Evolutionary conservation across 148 eudicot species (phyloP).

Genomic region (Silene latifolia): DNA sequence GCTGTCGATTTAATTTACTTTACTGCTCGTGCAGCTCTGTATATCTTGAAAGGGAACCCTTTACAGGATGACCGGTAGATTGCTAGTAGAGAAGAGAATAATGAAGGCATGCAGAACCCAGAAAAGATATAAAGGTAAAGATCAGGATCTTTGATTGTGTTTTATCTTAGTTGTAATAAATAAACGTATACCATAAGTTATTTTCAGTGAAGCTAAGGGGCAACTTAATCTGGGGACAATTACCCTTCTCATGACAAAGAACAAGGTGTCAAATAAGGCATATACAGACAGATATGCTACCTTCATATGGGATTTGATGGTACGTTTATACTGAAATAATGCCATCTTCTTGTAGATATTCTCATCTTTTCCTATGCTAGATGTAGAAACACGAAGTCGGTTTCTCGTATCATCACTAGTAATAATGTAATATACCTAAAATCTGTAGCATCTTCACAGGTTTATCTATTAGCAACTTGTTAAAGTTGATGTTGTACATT

Average conservation of each 20-base stretch:
- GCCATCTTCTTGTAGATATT: constrained; percentile 19
- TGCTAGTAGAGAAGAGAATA: neutral
- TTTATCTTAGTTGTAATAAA: constrained; percentile 4
- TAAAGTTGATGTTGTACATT: constrained; percentile 16
- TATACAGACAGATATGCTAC: constrained; percentile 16
- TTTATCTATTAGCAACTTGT: constrained; percentile 20
- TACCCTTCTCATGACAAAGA: constrained; percentile 17
- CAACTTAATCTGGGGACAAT: constrained; percentile 26
- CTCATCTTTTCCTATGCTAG: constrained; percentile 17
- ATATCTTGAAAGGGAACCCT: neutral
- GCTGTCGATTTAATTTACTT: neutral
- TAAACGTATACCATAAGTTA: constrained; percentile 3
- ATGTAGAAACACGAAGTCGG: constrained; percentile 9
- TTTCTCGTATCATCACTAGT: constrained; percentile 19
- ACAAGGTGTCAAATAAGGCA: constrained; percentile 8
- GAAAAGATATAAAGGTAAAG: constrained; percentile 3
- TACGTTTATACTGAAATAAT: constrained; percentile 19
- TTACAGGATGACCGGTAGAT: constrained; percentile 1
- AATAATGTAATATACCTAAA: neutral
- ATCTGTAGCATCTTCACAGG: constrained; percentile 7
- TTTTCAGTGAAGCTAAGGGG: constrained; percentile 27
- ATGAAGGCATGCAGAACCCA: neutral
- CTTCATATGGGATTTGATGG: constrained; percentile 18
- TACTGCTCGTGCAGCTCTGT: neutral
- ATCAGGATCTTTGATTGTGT: neutral